Base-by-base conservation (phyloP, 129 eudicot genomes). In the Lactuca sativa region DNA sequence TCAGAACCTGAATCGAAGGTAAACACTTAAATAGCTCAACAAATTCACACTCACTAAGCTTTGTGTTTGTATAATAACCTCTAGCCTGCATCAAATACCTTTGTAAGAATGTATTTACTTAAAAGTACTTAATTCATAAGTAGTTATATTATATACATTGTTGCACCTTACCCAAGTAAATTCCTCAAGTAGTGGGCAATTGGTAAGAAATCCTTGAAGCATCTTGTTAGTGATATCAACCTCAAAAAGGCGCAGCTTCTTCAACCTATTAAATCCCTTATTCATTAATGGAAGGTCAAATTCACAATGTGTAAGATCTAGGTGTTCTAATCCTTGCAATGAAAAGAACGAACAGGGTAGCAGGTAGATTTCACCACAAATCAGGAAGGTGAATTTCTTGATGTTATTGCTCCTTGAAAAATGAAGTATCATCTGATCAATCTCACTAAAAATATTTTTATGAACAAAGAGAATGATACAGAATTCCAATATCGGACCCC, bases 321-420 rank as follows among this genome's bases (percentile, higher is more conserved):
- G 31, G 11, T 12, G 14, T 38, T 54, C 70, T 70, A 72, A 52
- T 56, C 59, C 38, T 36, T 17, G 56, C 59, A 75, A 48, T 21
- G 67, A 56, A 68, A 67, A 79, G 56, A 79, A 25, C 25, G 71
- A 60, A n/a, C 53, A 47, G 0, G 76, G 83, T 43, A 79, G 36
- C n/a, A 57, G 33, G 15, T 61, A 67, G 9, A 0, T 3, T n/a
- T 21, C 6, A 5, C 31, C n/a, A 32, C 6, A 10, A 37, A 48
- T 67, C 7, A 17, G 3, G 52, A 79, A 44, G 15, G 25, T 33
- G 6, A 79, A 21, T 37, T 54, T 55, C 61, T 73, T 61, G 44
- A 79, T 18, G 11, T 33, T 56, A 31, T 38, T 79, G 53, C 55
- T 9, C 59, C 71, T 73, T 48, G 71, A 52, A 32, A 79, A 60